phyloP scores from a whole-genome alignment of 306 rosid genomes.

The Abrus precatorius region DNA sequence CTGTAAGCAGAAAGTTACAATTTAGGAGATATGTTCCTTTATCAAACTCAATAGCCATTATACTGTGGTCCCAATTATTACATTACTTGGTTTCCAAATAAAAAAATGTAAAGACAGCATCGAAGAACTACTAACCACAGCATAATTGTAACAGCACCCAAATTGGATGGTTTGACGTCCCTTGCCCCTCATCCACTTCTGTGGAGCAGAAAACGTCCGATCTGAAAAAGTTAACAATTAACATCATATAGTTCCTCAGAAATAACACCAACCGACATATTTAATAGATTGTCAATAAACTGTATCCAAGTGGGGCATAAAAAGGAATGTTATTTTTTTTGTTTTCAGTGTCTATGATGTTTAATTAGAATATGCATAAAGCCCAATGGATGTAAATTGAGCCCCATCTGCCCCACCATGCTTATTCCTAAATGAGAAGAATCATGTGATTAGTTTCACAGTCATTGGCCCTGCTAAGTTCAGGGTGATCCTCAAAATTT shows the following conservation, averaged over 20 bases:
- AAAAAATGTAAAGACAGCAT: conserved; percentile 31
- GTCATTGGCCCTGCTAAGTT: conserved; percentile 1
- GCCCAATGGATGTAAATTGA: conserved; percentile 6
- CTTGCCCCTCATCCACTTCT: conserved; percentile 98
- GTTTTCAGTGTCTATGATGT: conserved; percentile 6
- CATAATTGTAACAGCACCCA: conserved; percentile 98
- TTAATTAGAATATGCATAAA: conserved; percentile 10
- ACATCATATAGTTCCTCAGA: conserved; percentile 10
- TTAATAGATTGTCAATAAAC: conserved; percentile 1
- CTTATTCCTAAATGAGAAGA: conserved; percentile 20
- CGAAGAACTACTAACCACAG: conserved; percentile 63
- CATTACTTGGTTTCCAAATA: conserved; percentile 27
- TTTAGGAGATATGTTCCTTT: conserved; percentile 25
- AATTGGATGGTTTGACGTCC: conserved; percentile 94
- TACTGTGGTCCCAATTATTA: background rate
- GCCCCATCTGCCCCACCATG: background rate
- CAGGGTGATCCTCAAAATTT: background rate
- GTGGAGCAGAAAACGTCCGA: conserved; percentile 87
- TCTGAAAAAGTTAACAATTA: conserved; percentile 63
- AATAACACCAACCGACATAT: conserved; percentile 28
- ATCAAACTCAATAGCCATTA: conserved; percentile 37
- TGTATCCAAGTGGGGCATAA: background rate
- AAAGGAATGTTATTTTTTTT: background rate
- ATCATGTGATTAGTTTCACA: background rate
- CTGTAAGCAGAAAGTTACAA: conserved; percentile 58